Base-by-base conservation (phyloP, 768 basidiomycete genomes). In the Gloeostereum incarnatum region DNA sequence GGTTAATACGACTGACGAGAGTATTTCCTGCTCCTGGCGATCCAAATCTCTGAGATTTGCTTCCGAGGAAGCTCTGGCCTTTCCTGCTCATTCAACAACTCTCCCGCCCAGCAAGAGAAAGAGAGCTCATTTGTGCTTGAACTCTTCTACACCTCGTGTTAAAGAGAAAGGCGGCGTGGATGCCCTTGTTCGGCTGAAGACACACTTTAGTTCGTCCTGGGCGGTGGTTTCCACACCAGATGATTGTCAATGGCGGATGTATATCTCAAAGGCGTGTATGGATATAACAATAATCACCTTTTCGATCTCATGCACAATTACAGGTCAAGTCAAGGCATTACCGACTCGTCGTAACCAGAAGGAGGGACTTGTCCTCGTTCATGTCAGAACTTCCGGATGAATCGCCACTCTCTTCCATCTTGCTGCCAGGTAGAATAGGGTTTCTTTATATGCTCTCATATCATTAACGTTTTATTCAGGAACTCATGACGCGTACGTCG, bases 371-470 rank as follows among this genome's bases (percentile, higher is more conserved):
- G 37, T 61, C 71, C 4, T 68, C 73, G 2, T 91, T 73, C 48
- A 52, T 78, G 37, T 61, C 69, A 8, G 58, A 71, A 22, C 62
- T 94, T 33, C 81, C 88, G 2, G 81, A 91, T 54, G 51, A 60
- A 2, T 59, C 73, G 0, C 69, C 80, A 5, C 59, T 94, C 20
- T 87, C 85, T 6, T 80, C 81, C 16, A 51, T 92, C n/a, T 57
- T 75, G 42, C 68, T 94, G 23, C 89, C 90, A 39, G 91, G 88
- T 71, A 57, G n/a, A n/a, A n/a, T n/a, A 46, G 62, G 71, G 44
- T 7, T 25, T 38, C 30, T 42, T 45, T 10, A 44, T 41, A 13
- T 48, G 50, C 10, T 31, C 41, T 37, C 47, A 42, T 38, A 35
- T 45, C 19, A 42, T 14, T 32, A 20, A 31, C 37, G 25, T 40